Evolutionary conservation across 2,329 filamentous ascomycete species (phyloP), one percentile per base, ranked within the genome.

Genomic region (Macrophomina pseudophaseolina): DNA sequence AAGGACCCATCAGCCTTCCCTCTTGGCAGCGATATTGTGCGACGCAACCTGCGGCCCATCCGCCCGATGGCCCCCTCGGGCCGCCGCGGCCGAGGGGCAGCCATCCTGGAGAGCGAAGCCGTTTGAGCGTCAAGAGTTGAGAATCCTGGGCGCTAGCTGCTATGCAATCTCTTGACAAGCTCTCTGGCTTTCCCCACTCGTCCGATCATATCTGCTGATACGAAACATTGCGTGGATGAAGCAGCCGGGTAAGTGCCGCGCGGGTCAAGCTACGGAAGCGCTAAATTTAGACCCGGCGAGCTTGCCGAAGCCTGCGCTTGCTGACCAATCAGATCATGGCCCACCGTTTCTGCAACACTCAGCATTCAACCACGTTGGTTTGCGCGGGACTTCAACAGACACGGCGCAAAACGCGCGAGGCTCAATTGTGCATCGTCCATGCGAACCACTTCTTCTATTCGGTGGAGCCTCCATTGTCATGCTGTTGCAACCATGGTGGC

Each of bases 211-310:
- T n/a, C 42, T 14, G 16, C 35, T 38, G 42, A 44, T 9, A 44
- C 16, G 42, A 44, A 44, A 44, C 42, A n/a, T 5, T 14, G 42
- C 16, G 12, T 44, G 42, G 42, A 8, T 5, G 42, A 44, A 44
- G 42, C 42, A 23, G 52, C 18, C 14, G 52, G 52, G 52, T 54
- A 54, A 16, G 32, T 23, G 52, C 30, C 16, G 32, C 52, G 32
- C 35, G 32, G 33, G 23, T 18, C 32, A 40, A 35, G 35, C 52
- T 54, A 54, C 52, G 52, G 52, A 40, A 54, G 52, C 52, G 30
- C 52, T 54, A 54, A 35, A 38, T 54, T 54, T 54, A 54, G 52
- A 54, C 18, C 32, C 52, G 52, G 52, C 35, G 12, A 14, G 16
- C 32, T 28, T 54, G 32, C 52, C 32, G 35, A 18, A 38, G 16